phyloP scores from a whole-genome alignment of 257 asterid genomes.

The Datura wrightii region DNA sequence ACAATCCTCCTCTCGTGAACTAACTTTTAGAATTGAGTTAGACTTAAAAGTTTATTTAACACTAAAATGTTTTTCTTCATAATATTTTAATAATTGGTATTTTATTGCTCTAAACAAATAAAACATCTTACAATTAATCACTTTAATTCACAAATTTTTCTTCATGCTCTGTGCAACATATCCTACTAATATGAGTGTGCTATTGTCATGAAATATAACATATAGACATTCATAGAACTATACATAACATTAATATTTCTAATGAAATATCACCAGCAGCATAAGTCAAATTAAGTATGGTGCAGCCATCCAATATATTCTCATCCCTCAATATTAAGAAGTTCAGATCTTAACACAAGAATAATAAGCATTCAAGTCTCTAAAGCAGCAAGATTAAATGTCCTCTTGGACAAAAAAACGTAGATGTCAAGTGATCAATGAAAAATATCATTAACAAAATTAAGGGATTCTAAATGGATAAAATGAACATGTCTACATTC shows the following conservation, averaged over 20 bases:
- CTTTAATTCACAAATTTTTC: not conserved
- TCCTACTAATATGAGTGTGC: not conserved
- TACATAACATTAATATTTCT: not conserved
- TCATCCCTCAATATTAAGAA: not conserved
- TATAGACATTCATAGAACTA: not conserved
- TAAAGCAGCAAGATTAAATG: not conserved
- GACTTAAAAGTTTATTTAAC: not conserved
- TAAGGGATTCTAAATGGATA: not conserved
- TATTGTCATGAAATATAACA: not conserved
- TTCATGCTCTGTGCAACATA: not conserved
- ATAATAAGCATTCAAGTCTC: not conserved
- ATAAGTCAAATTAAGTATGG: too few relatives aligned
- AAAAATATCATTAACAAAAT: not conserved
- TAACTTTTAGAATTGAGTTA: not conserved
- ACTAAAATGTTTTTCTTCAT: not conserved
- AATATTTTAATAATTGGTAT: not conserved
- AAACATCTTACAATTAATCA: not conserved
- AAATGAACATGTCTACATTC: too few relatives aligned
- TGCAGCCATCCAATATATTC: not conserved
- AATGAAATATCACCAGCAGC: not conserved
- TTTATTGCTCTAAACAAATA: not conserved
- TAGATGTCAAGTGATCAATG: not conserved
- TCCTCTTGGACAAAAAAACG: not conserved
- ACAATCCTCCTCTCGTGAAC: too few relatives aligned
- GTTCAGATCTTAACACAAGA: not conserved